These are phyloP conservation scores for Telopea speciosissima DNA, from an alignment of 177 flowering plant species.

Conservation along the genomic window DNA sequence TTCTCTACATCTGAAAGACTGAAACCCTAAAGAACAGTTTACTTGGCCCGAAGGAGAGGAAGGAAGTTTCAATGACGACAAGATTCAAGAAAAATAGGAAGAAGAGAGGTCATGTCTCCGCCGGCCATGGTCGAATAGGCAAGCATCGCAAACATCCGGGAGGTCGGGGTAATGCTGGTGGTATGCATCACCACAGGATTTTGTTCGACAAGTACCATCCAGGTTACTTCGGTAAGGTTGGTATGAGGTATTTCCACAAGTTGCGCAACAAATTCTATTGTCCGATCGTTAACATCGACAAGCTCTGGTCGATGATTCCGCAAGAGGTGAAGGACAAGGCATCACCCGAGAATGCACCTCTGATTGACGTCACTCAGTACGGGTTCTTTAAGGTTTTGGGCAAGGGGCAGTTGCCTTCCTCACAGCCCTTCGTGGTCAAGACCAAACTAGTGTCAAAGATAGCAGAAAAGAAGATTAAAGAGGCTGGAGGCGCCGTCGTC, in stretches of 20 bases:
- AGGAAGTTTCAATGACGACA: slow-evolving; percentile 28
- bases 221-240: slow-evolving; percentile 42
- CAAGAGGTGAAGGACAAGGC: slow-evolving; percentile 30
- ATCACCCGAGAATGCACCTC: slow-evolving; percentile 18
- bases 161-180: slow-evolving; percentile 43
- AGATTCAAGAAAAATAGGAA: slow-evolving; percentile 37
- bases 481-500: slow-evolving; percentile 29
- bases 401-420: slow-evolving; percentile 17
- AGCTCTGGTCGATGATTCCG: slow-evolving; percentile 34
- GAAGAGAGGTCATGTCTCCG: slow-evolving; percentile 43
- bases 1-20: too few species aligned
- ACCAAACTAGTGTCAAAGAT: slow-evolving; percentile 26
- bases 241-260: slow-evolving; percentile 43
- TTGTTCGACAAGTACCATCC: slow-evolving; percentile 48
- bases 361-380: slow-evolving; percentile 29
- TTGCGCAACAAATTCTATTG: slow-evolving; percentile 35
- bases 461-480: slow-evolving; percentile 37
- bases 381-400: slow-evolving; percentile 30
- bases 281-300: slow-evolving; percentile 36
- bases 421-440: slow-evolving; percentile 28
- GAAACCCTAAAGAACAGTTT: too few species aligned
- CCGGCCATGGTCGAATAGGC: slow-evolving; percentile 43
- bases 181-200: slow-evolving; percentile 44
- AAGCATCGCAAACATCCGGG: slow-evolving; percentile 45
- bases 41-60: not conserved